Base-by-base conservation (phyloP, 805 yeast genomes). In the Alloascoidea hylecoeti region DNA sequence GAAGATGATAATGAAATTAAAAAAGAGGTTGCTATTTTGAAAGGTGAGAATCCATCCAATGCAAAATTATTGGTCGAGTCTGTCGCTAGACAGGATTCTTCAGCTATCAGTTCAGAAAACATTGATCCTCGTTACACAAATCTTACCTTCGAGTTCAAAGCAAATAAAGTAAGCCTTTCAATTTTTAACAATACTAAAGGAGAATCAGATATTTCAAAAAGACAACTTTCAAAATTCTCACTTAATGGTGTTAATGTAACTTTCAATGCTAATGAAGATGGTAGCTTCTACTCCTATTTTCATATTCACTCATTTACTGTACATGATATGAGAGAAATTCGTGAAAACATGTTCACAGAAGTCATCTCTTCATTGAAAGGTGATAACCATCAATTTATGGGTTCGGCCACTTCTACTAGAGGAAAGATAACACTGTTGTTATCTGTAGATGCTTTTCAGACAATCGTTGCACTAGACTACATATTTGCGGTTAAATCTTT, bases 391-490 rank as follows among this genome's bases (percentile, higher is more conserved):
- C 97, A 92, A 51, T 77, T 92, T 43, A 62, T 71, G 59, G 74
- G 81, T 1, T 62, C 64, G 15, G 62, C 70, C 0, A 47, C 57
- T 0, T 63, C 76, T 0, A 64, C 58, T 37, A 72, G 69, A 2
- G 50, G 54, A 2, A 56, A 65, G 28, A 63, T 72, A 3, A 68
- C 72, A 15, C 51, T 70, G 2, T 66, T 76, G 49, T 50, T 80
- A 3, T 73, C 85, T 0, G 68, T 89, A 6, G 94, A 84, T 42
- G 80, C 78, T 43, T 96, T 96, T 0, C 72, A 70, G 41, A 68
- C 80, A 6, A 75, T 92, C 36, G 53, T 92, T 18, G 96, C 96
- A 0, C 60, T 92, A 46, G 97, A 88, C 51, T 88, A 84, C 54
- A 50, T 89, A 27, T 72, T 88, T 55, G 83, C 92, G 2, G 49